Evolutionary conservation across 1,284 basidiomycete genomes (phyloP).

Genomic region (Ganoderma boninense): DNA sequence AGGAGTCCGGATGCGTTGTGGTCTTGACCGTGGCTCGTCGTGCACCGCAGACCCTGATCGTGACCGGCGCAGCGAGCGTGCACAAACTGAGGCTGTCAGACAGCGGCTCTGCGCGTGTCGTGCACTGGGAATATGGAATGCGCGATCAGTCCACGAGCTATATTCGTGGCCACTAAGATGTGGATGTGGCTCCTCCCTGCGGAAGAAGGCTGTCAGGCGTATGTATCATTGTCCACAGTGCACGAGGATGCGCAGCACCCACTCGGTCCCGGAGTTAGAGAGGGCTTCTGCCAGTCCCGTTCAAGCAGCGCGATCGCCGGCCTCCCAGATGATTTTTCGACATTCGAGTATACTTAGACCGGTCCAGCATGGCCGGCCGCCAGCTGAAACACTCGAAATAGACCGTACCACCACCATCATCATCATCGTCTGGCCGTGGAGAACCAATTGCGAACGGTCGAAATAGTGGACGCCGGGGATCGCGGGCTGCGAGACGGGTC

Average conservation of each 20-base stretch:
- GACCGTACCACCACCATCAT: no score
- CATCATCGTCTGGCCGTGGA: no score
- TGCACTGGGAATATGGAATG: neutral
- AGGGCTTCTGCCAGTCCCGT: neutral
- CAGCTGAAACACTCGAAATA: neutral
- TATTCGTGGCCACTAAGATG: neutral
- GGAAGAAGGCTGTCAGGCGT: neutral
- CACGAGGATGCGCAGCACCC: neutral
- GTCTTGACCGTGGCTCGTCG: neutral
- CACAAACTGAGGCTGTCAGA: neutral
- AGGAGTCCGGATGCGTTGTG: neutral
- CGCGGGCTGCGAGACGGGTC: neutral
- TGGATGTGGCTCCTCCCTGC: neutral
- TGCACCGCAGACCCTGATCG: no score
- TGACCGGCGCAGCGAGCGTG: neutral
- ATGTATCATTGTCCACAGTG: neutral
- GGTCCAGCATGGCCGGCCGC: neutral
- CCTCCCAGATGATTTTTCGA: neutral
- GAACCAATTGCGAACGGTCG: neutral
- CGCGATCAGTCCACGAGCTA: neutral
- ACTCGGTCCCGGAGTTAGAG: neutral
- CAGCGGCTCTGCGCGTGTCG: neutral
- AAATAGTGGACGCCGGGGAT: neutral
- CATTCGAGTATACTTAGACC: neutral
- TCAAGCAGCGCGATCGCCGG: neutral